phyloP scores from a whole-genome alignment of 2,329 filamentous ascomycete genomes.

The Arthrocladium fulminans region DNA sequence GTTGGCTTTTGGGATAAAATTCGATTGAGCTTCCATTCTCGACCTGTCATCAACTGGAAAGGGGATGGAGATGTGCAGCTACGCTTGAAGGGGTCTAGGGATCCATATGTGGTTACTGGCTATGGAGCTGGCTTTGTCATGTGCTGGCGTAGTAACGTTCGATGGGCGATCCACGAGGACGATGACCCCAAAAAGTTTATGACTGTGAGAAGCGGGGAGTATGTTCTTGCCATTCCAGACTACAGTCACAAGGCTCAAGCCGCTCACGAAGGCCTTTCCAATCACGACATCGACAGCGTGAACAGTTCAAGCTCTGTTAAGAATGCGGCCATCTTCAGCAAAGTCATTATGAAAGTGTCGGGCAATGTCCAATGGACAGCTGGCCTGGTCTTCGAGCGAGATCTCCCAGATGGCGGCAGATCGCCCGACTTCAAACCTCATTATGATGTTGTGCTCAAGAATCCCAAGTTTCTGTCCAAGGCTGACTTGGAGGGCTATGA shows the following conservation, averaged over 20 bases:
- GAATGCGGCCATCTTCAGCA: slow-evolving; percentile 82
- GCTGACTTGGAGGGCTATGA: slow-evolving; percentile 56
- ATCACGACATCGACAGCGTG: slow-evolving; percentile 49
- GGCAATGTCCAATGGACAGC: slow-evolving; percentile 90
- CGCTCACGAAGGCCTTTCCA: slow-evolving; percentile 34
- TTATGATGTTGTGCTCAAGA: slow-evolving; percentile 79
- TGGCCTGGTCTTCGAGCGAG: slow-evolving; percentile 84
- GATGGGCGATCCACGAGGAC: slow-evolving; percentile 73
- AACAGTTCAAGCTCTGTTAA: slow-evolving; percentile 57
- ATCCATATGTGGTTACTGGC: slow-evolving; percentile 88
- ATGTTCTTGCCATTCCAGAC: slow-evolving; percentile 87
- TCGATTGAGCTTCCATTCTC: slow-evolving; percentile 83
- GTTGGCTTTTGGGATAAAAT: slow-evolving; percentile 99
- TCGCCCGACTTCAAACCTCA: slow-evolving; percentile 87
- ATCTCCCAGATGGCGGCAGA: slow-evolving; percentile 60
- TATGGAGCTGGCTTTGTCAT: slow-evolving; percentile 92
- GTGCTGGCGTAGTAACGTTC: slow-evolving; percentile 95
- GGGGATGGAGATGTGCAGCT: slow-evolving; percentile 93
- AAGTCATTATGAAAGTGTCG: slow-evolving; percentile 97
- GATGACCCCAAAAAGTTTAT: slow-evolving; percentile 89
- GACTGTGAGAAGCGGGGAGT: slow-evolving; percentile 91
- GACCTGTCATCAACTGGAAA: slow-evolving; percentile 82
- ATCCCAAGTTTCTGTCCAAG: slow-evolving; percentile 62
- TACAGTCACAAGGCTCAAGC: slow-evolving; percentile 79
- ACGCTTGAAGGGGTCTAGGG: slow-evolving; percentile 78